Conservation (phyloP, 768 basidiomycete genomes). For the Psilocybe subaeruginosa region DNA sequence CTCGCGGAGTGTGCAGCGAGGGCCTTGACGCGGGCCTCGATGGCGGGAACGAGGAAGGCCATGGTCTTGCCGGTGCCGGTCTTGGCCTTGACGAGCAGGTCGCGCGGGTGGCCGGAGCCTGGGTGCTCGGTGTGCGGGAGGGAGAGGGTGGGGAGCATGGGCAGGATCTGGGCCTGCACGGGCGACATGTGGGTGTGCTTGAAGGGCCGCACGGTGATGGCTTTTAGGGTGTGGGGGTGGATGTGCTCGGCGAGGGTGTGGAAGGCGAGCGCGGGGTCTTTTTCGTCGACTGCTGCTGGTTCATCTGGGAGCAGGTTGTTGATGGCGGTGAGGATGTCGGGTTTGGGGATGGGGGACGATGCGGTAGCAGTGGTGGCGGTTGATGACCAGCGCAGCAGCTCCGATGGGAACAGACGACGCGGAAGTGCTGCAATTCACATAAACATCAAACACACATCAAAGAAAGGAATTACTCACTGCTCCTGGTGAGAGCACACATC, state of each 20-base stretch:
- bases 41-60: slow-evolving; percentile 85
- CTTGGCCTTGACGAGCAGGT: slow-evolving; percentile 85
- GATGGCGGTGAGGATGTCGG: background rate
- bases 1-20: slow-evolving; percentile 46
- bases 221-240: slow-evolving; percentile 48
- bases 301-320: background rate
- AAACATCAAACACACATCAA: background rate
- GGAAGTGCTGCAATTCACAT: slow-evolving; percentile 13
- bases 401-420: slow-evolving; percentile 19
- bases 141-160: slow-evolving; percentile 72
- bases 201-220: slow-evolving; percentile 69
- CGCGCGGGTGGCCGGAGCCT: slow-evolving; percentile 41
- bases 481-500: slow-evolving; percentile 20
- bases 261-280: slow-evolving; percentile 20
- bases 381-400: slow-evolving; percentile 13
- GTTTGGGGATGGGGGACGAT: background rate
- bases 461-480: slow-evolving; percentile 8
- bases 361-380: background rate
- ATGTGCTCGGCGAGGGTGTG: slow-evolving; percentile 41
- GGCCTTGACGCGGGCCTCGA: slow-evolving; percentile 72
- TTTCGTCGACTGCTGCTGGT: background rate
- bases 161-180: slow-evolving; percentile 82
- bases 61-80: slow-evolving; percentile 92
- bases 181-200: slow-evolving; percentile 71
- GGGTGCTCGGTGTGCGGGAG: slow-evolving; percentile 38